Conservation (phyloP, 192 early-diverging fungal genomes). For the Dispira parvispora region DNA sequence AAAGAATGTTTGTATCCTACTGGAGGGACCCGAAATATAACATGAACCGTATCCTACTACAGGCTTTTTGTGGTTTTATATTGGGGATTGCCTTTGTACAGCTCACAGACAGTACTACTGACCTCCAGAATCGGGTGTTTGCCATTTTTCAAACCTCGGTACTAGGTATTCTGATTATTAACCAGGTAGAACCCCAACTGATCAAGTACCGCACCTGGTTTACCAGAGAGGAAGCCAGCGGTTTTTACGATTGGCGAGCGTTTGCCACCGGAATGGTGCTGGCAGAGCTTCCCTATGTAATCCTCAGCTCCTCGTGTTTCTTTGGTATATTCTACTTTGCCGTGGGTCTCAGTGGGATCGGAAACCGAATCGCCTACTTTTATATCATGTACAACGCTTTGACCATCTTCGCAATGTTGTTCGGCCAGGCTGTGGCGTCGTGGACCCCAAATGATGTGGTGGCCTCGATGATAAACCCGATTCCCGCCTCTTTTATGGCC, state of each 20-base stretch:
- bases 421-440: slow-evolving; percentile 56
- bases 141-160: slow-evolving; percentile 51
- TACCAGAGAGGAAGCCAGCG: slow-evolving; percentile 44
- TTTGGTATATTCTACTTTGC: slow-evolving; percentile 66
- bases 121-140: slow-evolving; percentile 50
- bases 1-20: slow-evolving; percentile 45
- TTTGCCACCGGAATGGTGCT: slow-evolving; percentile 43
- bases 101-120: slow-evolving; percentile 29
- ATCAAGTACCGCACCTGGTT: slow-evolving; percentile 47
- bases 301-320: slow-evolving; percentile 40
- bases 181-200: slow-evolving; percentile 47
- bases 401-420: slow-evolving; percentile 43
- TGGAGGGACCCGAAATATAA: slow-evolving; percentile 65
- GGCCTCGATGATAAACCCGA: slow-evolving; percentile 45
- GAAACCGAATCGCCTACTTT: slow-evolving; percentile 38
- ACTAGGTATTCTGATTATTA: slow-evolving; percentile 50
- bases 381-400: slow-evolving; percentile 41
- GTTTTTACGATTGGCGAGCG: slow-evolving; percentile 49
- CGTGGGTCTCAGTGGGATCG: slow-evolving; percentile 33
- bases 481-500: slow-evolving; percentile 44
- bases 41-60: slow-evolving; percentile 45
- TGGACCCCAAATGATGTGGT: slow-evolving; percentile 38
- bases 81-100: slow-evolving; percentile 64
- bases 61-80: slow-evolving; percentile 37
- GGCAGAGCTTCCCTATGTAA: slow-evolving; percentile 51